phyloP scores from a whole-genome alignment of 371 early-diverging fungal genomes.

The Phascolomyces articulosus region DNA sequence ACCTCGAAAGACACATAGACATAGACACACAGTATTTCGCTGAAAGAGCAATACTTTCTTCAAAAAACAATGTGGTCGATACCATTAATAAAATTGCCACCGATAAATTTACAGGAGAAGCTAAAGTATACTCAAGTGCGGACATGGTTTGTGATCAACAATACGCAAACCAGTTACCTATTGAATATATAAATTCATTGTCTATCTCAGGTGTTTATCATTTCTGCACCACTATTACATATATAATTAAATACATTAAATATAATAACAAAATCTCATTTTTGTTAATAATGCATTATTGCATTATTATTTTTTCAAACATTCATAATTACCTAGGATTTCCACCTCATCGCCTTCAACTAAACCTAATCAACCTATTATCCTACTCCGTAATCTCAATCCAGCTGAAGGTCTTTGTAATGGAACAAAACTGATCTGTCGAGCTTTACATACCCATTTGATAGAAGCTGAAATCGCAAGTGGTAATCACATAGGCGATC shows the following conservation, averaged over 20 bases:
- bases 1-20: neutral
- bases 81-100: neutral
- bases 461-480: conserved; percentile 20
- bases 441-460: conserved; percentile 2
- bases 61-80: neutral
- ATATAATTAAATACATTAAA: too few species aligned
- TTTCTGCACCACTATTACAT: neutral
- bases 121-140: neutral
- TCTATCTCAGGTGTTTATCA: neutral
- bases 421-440: conserved; percentile 27
- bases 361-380: conserved; percentile 26
- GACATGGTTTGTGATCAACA: neutral
- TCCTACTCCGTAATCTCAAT: conserved; percentile 31
- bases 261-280: too few species aligned
- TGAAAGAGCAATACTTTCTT: neutral
- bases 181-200: neutral
- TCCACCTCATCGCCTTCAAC: conserved; percentile 18
- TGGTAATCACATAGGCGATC: conserved; percentile 6
- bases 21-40: neutral
- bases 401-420: conserved; percentile 29
- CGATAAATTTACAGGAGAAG: neutral
- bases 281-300: neutral
- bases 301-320: neutral
- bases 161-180: neutral
- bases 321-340: conserved; percentile 2